Evolutionary conservation across 2,329 filamentous ascomycete species (phyloP), one percentile per base, ranked within the genome.

Genomic region (Grosmannia serpens): DNA sequence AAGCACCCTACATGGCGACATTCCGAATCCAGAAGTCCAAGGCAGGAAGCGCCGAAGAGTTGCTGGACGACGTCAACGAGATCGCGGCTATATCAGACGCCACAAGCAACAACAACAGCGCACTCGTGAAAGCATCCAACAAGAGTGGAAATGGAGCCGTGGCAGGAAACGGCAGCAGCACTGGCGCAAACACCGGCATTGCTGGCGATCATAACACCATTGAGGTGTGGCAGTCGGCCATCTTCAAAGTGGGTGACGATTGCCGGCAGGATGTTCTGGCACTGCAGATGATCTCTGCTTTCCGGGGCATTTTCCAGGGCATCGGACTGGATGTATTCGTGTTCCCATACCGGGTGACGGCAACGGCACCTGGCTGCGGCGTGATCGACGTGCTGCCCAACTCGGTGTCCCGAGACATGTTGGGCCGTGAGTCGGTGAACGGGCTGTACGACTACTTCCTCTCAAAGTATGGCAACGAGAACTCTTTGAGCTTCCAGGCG

Each of bases 211-310:
- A 75, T 57, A 83, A 81, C 66, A 89, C 84, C 0, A 84, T 95
- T 64, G 95, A 99, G 71, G 87, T 92, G n/a, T 97, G 94, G 95
- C 94, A 99, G 71, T 95, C 91, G 2, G 94, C 92, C 59, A 99
- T 99, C 68, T 99, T 99, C 84, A 99, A 99, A 71, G 95, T 99
- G 54, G 94, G 94, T 62, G 94, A 99, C 70, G 94, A 99, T 71
- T 97, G 94, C 70, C 87, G 94, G 55, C 94, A 99, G 73, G 95
- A 99, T 67, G 88, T 99, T 56, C 79, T 99, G 61, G 94, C 94
- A 2, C 77, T 99, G 62, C 94, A 99, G 72, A 95, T 99, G 87
- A 96, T 99, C 70, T 87, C 94, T 0, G 91, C 91, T 1, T 99
- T 99, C 78, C 86, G 94, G 27, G 91, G 91, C 62, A 99, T 99